Percentiles rank a stretch among this genome's conserved stretches.
Conservation (phyloP, 805 yeast species). For the Blastobotrys terrestris region DNA sequence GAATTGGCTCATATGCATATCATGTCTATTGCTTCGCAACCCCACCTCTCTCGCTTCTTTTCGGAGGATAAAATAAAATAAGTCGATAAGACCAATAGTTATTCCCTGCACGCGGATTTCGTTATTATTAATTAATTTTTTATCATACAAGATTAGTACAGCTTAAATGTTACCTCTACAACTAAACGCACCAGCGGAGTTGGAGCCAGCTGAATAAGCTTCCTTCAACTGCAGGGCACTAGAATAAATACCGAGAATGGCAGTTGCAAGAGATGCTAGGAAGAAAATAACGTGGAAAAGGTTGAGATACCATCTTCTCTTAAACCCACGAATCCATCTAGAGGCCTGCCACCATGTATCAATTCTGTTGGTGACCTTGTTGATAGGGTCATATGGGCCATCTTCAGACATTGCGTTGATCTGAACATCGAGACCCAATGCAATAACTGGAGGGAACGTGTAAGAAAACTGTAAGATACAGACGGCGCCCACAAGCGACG, state of each 20-base stretch:
- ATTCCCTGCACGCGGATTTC: too few species aligned
- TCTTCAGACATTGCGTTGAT: constrained; percentile 29
- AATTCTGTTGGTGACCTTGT: constrained; percentile 16
- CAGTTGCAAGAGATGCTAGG: constrained; percentile 30
- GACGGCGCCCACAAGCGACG: constrained; percentile 37
- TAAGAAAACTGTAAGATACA: constrained; percentile 43
- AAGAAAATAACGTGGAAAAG: constrained; percentile 22
- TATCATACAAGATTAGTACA: background rate
- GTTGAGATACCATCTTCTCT: constrained; percentile 22
- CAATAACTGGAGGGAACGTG: constrained; percentile 35
- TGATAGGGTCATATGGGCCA: constrained; percentile 20
- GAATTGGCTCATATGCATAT: too few species aligned
- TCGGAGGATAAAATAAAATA: too few species aligned
- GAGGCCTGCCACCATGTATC: constrained; percentile 31
- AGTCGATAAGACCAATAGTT: too few species aligned
- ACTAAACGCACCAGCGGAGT: constrained; percentile 16
- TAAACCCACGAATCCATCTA: constrained; percentile 33
- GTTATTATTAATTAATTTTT: too few species aligned
- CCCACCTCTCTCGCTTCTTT: too few species aligned
- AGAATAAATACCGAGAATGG: constrained; percentile 29
- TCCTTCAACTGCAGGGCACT: constrained; percentile 15
- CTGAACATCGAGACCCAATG: constrained; percentile 23
- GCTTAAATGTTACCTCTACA: constrained; percentile 7
- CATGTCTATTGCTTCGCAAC: too few species aligned
- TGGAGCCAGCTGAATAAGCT: constrained; percentile 12